These are phyloP conservation scores for Agrocybe chaxingu DNA, from an alignment of 768 basidiomycete species.

Conservation along the genomic window DNA sequence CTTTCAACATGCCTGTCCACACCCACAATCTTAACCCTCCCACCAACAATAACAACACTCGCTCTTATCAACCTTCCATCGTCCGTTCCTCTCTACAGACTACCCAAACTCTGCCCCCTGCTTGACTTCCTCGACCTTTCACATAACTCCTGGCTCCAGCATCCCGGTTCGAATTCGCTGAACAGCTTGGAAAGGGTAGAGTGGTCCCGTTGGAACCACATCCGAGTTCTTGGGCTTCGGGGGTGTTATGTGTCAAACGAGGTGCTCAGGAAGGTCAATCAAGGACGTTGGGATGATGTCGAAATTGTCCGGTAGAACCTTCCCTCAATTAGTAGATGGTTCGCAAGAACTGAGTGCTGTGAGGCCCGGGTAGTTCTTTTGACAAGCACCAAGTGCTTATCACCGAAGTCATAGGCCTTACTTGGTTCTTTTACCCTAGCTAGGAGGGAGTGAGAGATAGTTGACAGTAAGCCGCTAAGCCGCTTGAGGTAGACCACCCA, in stretches of 20 bases:
- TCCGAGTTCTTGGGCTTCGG: constrained; percentile 56
- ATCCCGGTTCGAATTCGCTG: constrained; percentile 22
- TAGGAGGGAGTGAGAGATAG: too few relatives aligned
- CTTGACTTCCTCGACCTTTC: constrained; percentile 65
- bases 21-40: constrained; percentile 47
- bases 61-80: constrained; percentile 51
- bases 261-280: constrained; percentile 47
- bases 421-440: too few relatives aligned
- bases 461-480: too few relatives aligned
- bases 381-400: too few relatives aligned
- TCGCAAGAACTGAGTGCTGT: too few relatives aligned
- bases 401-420: too few relatives aligned
- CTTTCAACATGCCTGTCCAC: constrained; percentile 45
- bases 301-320: constrained; percentile 29
- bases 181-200: constrained; percentile 46
- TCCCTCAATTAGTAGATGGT: too few relatives aligned
- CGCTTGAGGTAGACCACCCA: too few relatives aligned
- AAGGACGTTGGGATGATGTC: constrained; percentile 66
- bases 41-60: constrained; percentile 62
- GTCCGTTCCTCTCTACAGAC: constrained; percentile 49
- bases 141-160: constrained; percentile 49
- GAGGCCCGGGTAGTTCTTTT: too few relatives aligned
- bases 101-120: constrained; percentile 60
- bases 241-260: constrained; percentile 44
- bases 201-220: constrained; percentile 54